These are phyloP conservation scores for Penicillium sclerotigenum DNA, from an alignment of 2,329 filamentous ascomycete genomes.

Conservation along the genomic window DNA sequence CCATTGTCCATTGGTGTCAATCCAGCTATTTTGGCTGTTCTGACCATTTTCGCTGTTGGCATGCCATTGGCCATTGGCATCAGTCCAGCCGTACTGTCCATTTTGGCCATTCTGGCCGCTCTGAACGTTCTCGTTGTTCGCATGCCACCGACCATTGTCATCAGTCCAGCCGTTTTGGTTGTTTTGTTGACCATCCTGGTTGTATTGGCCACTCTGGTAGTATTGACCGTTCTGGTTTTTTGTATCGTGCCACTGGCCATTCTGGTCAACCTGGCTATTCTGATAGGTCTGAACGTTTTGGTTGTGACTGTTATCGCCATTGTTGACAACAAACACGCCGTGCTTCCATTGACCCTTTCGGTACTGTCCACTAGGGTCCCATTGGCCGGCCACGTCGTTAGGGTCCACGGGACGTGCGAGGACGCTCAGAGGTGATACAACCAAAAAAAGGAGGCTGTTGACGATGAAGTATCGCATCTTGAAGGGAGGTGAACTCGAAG, in stretches of 20 bases:
- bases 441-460: conserved; percentile 21
- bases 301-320: conserved; percentile 7
- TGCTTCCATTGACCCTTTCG: conserved; percentile 20
- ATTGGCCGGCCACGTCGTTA: conserved; percentile 18
- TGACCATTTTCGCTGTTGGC: neutral
- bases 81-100: too few species aligned
- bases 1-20: conserved; percentile 15
- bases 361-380: conserved; percentile 23
- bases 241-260: conserved; percentile 1
- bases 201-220: too few species aligned
- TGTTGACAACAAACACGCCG: conserved; percentile 18
- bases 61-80: conserved; percentile 9
- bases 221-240: neutral
- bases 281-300: too few species aligned
- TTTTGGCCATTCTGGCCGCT: neutral
- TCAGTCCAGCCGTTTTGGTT: conserved; percentile 14
- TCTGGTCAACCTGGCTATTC: neutral
- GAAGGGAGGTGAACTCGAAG: neutral
- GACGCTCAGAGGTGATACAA: conserved; percentile 19
- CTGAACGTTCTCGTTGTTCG: neutral
- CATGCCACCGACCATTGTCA: neutral
- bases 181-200: neutral
- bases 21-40: conserved; percentile 14
- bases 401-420: conserved; percentile 23
- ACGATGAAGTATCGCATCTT: conserved; percentile 22